phyloP scores from a whole-genome alignment of 1,284 basidiomycete genomes.

The Volvariella surrecta region DNA sequence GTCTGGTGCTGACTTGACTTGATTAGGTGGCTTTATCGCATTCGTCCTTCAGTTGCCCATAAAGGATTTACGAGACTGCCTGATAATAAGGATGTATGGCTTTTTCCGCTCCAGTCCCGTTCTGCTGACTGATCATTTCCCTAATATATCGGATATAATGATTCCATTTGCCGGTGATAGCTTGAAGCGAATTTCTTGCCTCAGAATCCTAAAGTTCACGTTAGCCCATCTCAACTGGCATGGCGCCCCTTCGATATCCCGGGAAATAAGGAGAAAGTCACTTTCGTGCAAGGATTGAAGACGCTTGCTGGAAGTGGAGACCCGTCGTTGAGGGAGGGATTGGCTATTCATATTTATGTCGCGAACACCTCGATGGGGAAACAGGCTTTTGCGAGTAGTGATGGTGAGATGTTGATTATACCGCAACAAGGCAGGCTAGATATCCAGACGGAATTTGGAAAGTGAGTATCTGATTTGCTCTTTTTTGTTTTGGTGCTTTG shows the following conservation, averaged over 20 bases:
- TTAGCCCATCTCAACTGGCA: slow-evolving; percentile 59
- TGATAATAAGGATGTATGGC: slow-evolving; percentile 49
- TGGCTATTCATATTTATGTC: slow-evolving; percentile 57
- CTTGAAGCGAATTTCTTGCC: slow-evolving; percentile 53
- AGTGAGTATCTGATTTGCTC: slow-evolving; percentile 30
- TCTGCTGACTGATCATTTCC: too few species aligned
- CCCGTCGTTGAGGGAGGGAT: slow-evolving; percentile 49
- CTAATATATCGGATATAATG: too few species aligned
- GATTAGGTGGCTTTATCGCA: slow-evolving; percentile 51
- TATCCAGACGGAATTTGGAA: slow-evolving; percentile 65
- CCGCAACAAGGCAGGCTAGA: slow-evolving; percentile 59
- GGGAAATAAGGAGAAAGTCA: slow-evolving; percentile 29
- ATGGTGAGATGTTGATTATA: slow-evolving; percentile 63
- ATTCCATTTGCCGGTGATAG: slow-evolving; percentile 19
- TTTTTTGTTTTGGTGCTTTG: neutral
- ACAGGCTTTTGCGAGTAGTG: slow-evolving; percentile 57
- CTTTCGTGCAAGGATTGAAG: slow-evolving; percentile 58
- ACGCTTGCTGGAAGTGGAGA: slow-evolving; percentile 61
- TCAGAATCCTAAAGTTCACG: slow-evolving; percentile 49
- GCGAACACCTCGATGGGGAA: slow-evolving; percentile 58
- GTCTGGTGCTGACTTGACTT: too few species aligned
- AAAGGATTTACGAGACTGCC: slow-evolving; percentile 48
- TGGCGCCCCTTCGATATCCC: slow-evolving; percentile 62
- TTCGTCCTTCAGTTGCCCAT: slow-evolving; percentile 65
- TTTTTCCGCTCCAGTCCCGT: too few species aligned